Evolutionary conservation across 768 basidiomycete species (phyloP), one percentile per base, ranked within the genome.

Genomic region (Lactifluus piperatus): DNA sequence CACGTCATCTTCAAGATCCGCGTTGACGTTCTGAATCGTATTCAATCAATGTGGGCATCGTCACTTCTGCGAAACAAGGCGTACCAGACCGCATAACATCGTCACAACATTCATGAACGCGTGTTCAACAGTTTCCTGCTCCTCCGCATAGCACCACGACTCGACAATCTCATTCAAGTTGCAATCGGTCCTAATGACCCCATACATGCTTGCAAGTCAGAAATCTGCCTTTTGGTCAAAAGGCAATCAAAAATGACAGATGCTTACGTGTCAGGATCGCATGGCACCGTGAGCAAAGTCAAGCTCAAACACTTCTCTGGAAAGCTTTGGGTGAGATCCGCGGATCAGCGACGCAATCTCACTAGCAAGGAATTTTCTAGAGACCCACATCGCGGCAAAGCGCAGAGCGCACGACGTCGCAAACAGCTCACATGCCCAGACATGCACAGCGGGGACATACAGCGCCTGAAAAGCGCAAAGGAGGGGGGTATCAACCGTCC

Each of bases 371-470:
- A 45, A n/a, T 16, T 5, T 24, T 22, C 11, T 6, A 11, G 34
- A 10, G 11, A 56, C 65, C 43, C 30, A 66, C 65, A 66, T 39
- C 6, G 59, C 54, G 4, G 65, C 64, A 47, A 70, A 67, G 46
- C 66, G 68, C 41, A 67, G 41, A 5, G 69, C 69, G n/a, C 54
- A 54, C 27, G 64, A 58, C n/a, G 66, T 65, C 14, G 66, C 63
- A 51, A 63, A 64, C 22, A 63, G 27, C 36, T 67, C 66, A 41
- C 63, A 61, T 5, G 69, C 69, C 59, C 68, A 68, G n/a, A 70
- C 39, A 46, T 70, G 69, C 18, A 58, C 66, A 29, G 66, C 54
- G 3, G 69, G 69, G 10, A 70, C 49, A 45, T 58, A 66, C 37
- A 70, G 57, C 5, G 54, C 39, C 62, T 70, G 46, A 0, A 27